Evolutionary conservation across 345 rosid genomes (phyloP).

Genomic region (Salix viminalis): DNA sequence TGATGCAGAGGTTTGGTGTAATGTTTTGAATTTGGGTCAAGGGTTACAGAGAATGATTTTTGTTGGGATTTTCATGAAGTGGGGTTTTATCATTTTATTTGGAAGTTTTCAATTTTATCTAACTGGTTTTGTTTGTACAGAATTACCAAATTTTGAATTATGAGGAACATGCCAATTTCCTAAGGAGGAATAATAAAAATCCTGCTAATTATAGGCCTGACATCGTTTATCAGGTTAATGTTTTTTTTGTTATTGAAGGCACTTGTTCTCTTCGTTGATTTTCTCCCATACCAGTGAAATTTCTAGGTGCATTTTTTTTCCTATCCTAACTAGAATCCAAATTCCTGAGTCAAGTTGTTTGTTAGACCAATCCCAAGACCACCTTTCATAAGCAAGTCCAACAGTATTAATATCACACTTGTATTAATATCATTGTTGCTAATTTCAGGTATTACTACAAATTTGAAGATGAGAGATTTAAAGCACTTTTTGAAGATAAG

Average conservation of each 20-base stretch:
- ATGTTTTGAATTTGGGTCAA: too few relatives aligned
- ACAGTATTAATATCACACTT: not conserved
- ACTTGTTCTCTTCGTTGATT: not conserved
- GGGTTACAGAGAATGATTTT: too few relatives aligned
- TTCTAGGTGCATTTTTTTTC: too few relatives aligned
- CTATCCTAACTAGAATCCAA: not conserved
- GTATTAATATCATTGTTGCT: not conserved
- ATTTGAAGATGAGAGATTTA: constrained; percentile 56
- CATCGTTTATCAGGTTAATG: constrained; percentile 67
- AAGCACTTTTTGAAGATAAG: constrained; percentile 47
- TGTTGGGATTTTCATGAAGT: too few relatives aligned
- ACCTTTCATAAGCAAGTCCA: not conserved
- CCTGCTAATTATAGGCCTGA: constrained; percentile 86
- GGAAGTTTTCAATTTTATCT: not conserved
- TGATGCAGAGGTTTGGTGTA: not conserved
- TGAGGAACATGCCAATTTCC: constrained; percentile 79
- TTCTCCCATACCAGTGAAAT: not conserved
- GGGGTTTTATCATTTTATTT: not conserved
- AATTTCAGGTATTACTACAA: too few relatives aligned
- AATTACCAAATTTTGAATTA: constrained; percentile 78
- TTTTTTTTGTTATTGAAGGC: not conserved
- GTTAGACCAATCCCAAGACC: not conserved
- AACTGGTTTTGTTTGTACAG: constrained; percentile 34
- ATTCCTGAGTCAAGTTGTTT: not conserved
- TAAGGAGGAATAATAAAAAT: constrained; percentile 60